Conservation (phyloP, 2,329 filamentous ascomycete genomes). For the Pseudogymnoascus sp. region DNA sequence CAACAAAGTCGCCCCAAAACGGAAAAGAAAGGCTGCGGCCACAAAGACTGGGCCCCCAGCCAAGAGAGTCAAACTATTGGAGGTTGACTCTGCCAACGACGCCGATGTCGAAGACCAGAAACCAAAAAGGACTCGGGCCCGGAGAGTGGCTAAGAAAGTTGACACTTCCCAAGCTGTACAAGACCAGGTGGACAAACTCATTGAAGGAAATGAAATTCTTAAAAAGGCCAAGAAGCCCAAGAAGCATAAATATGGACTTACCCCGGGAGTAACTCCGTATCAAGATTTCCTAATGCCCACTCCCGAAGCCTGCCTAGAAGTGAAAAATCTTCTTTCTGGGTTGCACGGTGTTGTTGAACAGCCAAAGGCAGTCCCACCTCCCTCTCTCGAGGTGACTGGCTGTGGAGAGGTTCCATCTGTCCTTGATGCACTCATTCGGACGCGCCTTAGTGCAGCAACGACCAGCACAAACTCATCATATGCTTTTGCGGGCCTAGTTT, state of each 20-base stretch:
- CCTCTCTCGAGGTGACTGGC: constrained; percentile 63
- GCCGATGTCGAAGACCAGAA: not conserved
- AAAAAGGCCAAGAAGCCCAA: constrained; percentile 20
- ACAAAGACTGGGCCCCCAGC: not conserved
- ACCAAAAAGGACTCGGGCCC: constrained; percentile 5
- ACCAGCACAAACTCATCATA: constrained; percentile 47
- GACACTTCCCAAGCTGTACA: constrained; percentile 12
- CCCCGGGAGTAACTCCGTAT: constrained; percentile 55
- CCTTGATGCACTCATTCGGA: constrained; percentile 46
- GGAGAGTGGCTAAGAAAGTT: constrained; percentile 3
- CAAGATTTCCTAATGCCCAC: constrained; percentile 60
- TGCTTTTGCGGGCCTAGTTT: constrained; percentile 58
- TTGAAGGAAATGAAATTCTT: constrained; percentile 1
- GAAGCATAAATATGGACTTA: constrained; percentile 43
- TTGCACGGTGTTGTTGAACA: constrained; percentile 57
- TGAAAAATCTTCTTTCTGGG: constrained; percentile 55
- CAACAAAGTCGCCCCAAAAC: not conserved
- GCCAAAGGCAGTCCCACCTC: constrained; percentile 60
- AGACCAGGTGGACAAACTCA: constrained; percentile 13
- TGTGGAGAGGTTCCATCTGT: constrained; percentile 50
- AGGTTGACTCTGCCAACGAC: not conserved
- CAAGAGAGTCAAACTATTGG: not conserved
- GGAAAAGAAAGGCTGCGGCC: not conserved
- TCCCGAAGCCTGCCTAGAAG: constrained; percentile 58
- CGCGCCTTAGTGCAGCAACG: constrained; percentile 45